Evolutionary conservation across 805 yeast genomes (phyloP), one percentile per base, ranked within the genome.

Genomic region (Candida chilensis): DNA sequence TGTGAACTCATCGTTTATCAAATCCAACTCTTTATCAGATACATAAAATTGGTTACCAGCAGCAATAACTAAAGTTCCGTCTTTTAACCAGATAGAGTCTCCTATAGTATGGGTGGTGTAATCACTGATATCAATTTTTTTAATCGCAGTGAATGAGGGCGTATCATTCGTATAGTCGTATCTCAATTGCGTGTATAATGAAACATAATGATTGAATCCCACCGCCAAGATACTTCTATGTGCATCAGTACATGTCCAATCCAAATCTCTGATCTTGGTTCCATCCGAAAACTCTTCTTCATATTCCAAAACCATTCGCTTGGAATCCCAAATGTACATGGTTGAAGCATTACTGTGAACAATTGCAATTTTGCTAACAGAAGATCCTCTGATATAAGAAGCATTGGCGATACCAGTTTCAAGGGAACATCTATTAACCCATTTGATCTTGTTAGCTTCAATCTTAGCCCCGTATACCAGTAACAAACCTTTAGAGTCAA

Each of bases 21-120:
- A 47, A 46, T 83, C 81, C 19, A 86, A 50, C 4, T 60, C 46
- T 42, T 82, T 78, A 47, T 86, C 94, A 35, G 83, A 83, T 20
- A 88, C 66, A 42, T 83, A 87, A 28, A 88, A 67, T 48, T 88
- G 96, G 51, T 88, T 88, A 0, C 96, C 96, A 11, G 90, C 66
- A 3, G 92, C 96, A 33, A 85, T 74, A 1, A 83, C 88, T 32
- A 88, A 64, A 12, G 76, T 69, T 2, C 94, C 95, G 43, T 78
- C 75, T 28, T 70, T 65, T 38, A 90, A 59, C 96, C 96, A 90
- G 10, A 81, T 64, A 11, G 94, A 80, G 48, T 88, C 96, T 5
- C 95, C 96, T 35, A 88, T 86, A 11, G 63, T 64, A 47, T 87
- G 95, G 0, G 83, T 60, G 0, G 96, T 87, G 44, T 70, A 82